Evolutionary conservation across 179 eudicot genomes (phyloP), one percentile per base, ranked within the genome.

Genomic region (Vitellaria paradoxa): DNA sequence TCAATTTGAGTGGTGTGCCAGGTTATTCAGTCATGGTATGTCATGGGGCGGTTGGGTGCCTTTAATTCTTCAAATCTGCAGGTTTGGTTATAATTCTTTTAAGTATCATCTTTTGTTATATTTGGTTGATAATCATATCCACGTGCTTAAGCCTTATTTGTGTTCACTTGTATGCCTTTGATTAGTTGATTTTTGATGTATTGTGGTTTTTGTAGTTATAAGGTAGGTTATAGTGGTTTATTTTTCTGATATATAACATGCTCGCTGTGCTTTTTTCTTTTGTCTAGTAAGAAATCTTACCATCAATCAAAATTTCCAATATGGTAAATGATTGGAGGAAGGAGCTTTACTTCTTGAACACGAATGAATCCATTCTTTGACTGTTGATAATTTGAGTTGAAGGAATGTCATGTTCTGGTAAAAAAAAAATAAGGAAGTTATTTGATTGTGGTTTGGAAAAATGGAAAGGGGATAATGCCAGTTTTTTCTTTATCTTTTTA

Each of bases 1-100:
- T 17, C 42, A 20, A 75, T 46, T 64, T 70, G 49, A 67, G 52
- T 70, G 18, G 69, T 80, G 56, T 76, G 67, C 53, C 90, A 95
- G 99, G 97, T 95, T 72, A 89, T 95, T 81, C 99, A 95, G 86
- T 80, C 99, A 84, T 95, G 99, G 99, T 95, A 95, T 82, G 97
- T 91, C 74, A 90, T 95, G 99, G 99, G 99, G 50, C 95, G 99
- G 30, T 77, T 95, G 77, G 99, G 99, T 72, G 90, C 97, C 57
- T 95, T 84, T 73, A 93, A 93, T 79, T 88, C 97, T 79, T 85
- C 92, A 52, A 95, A 95, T 84, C 78, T 93, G 61, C 99, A 95
- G 97, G 98, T 92, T 67, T 18, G 45, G 12, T 75, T 71, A 53
- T 57, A 3, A 24, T 66, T 26, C n/a, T 63, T 10, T 72, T 2